Evolutionary conservation across 495 filamentous ascomycete genomes (phyloP).

Genomic region (Xylaria telfairii): DNA sequence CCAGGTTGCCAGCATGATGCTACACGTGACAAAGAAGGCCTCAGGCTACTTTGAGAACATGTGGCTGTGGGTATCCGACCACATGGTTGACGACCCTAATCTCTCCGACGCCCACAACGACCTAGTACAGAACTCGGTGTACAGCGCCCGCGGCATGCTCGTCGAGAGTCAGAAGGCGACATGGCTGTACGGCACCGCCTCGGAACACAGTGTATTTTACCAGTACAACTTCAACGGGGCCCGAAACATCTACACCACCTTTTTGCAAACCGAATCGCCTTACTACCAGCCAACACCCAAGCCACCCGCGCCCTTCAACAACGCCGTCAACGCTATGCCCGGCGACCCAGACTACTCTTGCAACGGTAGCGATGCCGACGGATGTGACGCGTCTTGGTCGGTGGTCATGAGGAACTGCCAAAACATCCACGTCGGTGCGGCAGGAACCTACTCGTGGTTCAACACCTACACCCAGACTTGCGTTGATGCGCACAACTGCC

Average conservation of each 20-base stretch:
- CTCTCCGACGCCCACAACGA: slow-evolving; percentile 27
- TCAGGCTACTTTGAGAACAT: slow-evolving; percentile 72
- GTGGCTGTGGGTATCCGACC: slow-evolving; percentile 77
- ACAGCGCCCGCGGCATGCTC: slow-evolving; percentile 63
- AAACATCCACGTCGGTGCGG: slow-evolving; percentile 66
- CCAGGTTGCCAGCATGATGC: slow-evolving; percentile 65
- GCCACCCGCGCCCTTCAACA: slow-evolving; percentile 51
- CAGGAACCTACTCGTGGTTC: slow-evolving; percentile 77
- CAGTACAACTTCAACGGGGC: slow-evolving; percentile 71
- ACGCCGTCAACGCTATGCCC: slow-evolving; percentile 22
- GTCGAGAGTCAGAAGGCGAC: slow-evolving; percentile 51
- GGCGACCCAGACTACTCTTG: slow-evolving; percentile 43
- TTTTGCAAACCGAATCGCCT: slow-evolving; percentile 75
- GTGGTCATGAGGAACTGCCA: slow-evolving; percentile 63
- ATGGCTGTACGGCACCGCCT: slow-evolving; percentile 66
- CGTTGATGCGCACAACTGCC: slow-evolving; percentile 73
- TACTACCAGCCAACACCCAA: slow-evolving; percentile 75
- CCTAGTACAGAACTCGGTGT: slow-evolving; percentile 59
- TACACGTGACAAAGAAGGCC: slow-evolving; percentile 65
- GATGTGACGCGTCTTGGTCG: slow-evolving; percentile 65
- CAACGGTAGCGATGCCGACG: slow-evolving; percentile 57
- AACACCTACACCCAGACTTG: slow-evolving; percentile 69
- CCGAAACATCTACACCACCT: slow-evolving; percentile 65
- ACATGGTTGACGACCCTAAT: slow-evolving; percentile 45
- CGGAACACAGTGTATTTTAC: slow-evolving; percentile 72